Base-by-base conservation (phyloP, 306 rosid species). In the Alnus glutinosa region DNA sequence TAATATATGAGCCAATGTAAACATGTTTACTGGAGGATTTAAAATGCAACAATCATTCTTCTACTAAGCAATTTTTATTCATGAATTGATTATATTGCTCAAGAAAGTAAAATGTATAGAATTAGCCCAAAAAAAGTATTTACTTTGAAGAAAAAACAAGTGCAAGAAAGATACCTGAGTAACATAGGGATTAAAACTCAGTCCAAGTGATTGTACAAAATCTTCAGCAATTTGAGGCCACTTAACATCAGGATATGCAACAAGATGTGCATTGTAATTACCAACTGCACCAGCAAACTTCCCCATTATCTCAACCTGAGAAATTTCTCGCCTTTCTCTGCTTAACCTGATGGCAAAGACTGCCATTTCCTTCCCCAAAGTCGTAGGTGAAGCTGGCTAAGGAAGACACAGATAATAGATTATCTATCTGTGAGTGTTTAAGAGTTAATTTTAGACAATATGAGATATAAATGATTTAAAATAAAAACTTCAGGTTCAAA, bases 221-320 rank as follows among this genome's bases (percentile, higher is more conserved):
- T 90, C 90, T 72, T 92, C 87, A 5, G 97, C 90, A 82, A 90
- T 74, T 39, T 54, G 61, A 52, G 92, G 93, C 97, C 98, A 90
- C 58, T 92, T 58, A 81, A 86, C 81, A 85, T 84, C 78, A 44
- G 98, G 97, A 77, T 94, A 94, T 55, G 98, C 94, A n/a, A 83
- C 91, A 78, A 92, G 70, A 82, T 92, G 98, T 42, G 98, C 98
- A 83, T 95, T 92, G 83, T 95, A 95, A 79, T 92, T 95, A 78
- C 98, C 98, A 81, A 95, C 98, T 0, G 98, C 98, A 83, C 98
- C 97, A 4, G 98, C 98, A 83, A 92, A 88, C 84, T 95, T 95
- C 71, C 98, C 97, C 90, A 91, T 83, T 44, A 95, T 84, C 78
- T 89, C 88, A 82, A 91, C 87, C 81, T 83, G 83, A 72, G 94